Conservation (phyloP, 306 rosid genomes). For the Prunus fruticosa region DNA sequence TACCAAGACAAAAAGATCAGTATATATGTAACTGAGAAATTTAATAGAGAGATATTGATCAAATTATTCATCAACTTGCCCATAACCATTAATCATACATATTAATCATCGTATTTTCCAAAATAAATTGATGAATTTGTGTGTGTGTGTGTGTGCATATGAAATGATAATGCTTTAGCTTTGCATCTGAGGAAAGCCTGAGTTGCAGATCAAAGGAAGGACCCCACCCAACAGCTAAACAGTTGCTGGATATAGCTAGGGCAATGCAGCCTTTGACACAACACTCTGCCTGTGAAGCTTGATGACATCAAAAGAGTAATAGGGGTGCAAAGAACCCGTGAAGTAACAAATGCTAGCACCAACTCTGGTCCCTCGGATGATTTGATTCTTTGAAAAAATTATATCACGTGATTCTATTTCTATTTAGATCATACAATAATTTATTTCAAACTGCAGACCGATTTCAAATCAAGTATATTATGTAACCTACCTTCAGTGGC, state of each 20-base stretch:
- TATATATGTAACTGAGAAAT: too few species aligned
- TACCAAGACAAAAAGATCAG: background rate
- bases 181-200: too few species aligned
- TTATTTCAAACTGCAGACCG: too few species aligned
- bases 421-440: too few species aligned
- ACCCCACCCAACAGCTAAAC: background rate
- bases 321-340: background rate
- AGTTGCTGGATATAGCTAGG: background rate
- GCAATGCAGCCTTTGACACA: background rate
- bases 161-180: too few species aligned
- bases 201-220: background rate
- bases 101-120: too few species aligned
- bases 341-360: background rate
- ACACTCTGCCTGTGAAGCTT: background rate
- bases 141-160: too few species aligned
- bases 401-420: too few species aligned
- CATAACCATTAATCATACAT: background rate
- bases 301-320: background rate
- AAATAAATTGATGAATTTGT: too few species aligned
- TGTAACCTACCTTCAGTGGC: background rate
- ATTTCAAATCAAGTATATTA: background rate
- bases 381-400: too few species aligned
- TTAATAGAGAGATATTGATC: background rate
- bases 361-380: too few species aligned
- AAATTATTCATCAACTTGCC: background rate